These are phyloP conservation scores for Collariella sp. DNA, from an alignment of 495 filamentous ascomycete genomes.

Conservation along the genomic window DNA sequence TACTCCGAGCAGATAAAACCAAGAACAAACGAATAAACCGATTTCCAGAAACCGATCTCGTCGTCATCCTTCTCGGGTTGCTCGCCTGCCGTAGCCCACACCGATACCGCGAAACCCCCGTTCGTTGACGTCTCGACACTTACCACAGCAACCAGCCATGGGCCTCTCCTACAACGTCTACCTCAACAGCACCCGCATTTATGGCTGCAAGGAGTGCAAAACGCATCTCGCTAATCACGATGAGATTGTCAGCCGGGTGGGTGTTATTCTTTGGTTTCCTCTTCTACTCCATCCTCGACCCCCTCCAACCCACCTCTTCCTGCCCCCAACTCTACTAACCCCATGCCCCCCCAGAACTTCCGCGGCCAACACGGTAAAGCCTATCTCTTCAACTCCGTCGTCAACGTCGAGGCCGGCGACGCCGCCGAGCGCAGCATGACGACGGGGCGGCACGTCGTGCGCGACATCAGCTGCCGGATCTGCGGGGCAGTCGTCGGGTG, in stretches of 20 bases:
- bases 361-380: conserved; percentile 98
- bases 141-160: conserved; percentile 55
- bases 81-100: too few relatives aligned
- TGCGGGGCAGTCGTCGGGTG: conserved; percentile 91
- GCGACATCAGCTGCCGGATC: conserved; percentile 82
- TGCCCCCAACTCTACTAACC: background rate
- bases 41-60: too few relatives aligned
- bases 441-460: conserved; percentile 88
- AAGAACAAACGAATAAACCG: too few relatives aligned
- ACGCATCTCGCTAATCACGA: conserved; percentile 91
- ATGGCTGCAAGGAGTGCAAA: conserved; percentile 93
- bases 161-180: conserved; percentile 95
- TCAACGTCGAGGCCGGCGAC: conserved; percentile 75
- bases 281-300: background rate
- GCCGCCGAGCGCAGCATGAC: conserved; percentile 95
- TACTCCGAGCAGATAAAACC: too few relatives aligned
- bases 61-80: too few relatives aligned
- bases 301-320: background rate
- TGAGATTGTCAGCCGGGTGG: conserved; percentile 88
- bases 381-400: conserved; percentile 88
- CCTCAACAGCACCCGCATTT: conserved; percentile 80
- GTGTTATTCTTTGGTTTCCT: conserved; percentile 19
- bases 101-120: background rate
- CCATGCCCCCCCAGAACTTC: conserved; percentile 66
- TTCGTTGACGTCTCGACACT: background rate